phyloP scores from a whole-genome alignment of 2,329 filamentous ascomycete species.

The Pseudogymnoascus sp. region DNA sequence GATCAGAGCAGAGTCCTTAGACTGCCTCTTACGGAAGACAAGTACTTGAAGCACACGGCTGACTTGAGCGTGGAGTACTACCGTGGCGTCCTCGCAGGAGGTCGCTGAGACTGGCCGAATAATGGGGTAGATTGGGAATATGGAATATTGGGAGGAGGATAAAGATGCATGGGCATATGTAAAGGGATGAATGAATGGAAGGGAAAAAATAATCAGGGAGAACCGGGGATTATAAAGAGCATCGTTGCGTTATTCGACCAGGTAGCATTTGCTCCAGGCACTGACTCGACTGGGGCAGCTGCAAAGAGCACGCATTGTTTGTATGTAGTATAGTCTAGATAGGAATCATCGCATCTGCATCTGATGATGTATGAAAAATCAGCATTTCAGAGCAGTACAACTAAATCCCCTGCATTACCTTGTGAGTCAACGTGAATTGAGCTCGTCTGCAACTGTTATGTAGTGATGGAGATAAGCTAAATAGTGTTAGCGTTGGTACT shows the following conservation, averaged over 20 bases:
- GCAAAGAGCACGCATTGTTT: background rate
- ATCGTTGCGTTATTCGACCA: constrained; percentile 4
- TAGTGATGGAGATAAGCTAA: background rate
- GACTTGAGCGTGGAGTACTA: constrained; percentile 65
- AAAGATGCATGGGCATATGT: constrained; percentile 7
- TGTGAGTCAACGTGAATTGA: background rate
- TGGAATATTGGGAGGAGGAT: background rate
- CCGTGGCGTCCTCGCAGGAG: constrained; percentile 24
- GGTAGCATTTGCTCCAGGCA: background rate
- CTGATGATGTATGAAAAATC: constrained; percentile 2
- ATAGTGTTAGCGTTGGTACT: background rate
- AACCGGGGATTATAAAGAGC: background rate
- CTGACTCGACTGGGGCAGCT: background rate
- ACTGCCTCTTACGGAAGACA: constrained; percentile 65
- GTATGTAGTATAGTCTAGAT: constrained; percentile 10
- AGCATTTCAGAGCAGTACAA: background rate
- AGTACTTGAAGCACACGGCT: constrained; percentile 61
- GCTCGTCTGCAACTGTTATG: background rate
- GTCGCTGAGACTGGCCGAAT: constrained; percentile 2
- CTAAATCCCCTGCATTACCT: background rate
- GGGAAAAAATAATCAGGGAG: background rate
- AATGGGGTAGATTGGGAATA: background rate
- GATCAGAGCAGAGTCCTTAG: constrained; percentile 44
- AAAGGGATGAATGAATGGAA: constrained; percentile 8
- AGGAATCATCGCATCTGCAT: constrained; percentile 1